Evolutionary conservation across 2,329 filamentous ascomycete genomes (phyloP).

Genomic region (Fragosphaeria purpurea): DNA sequence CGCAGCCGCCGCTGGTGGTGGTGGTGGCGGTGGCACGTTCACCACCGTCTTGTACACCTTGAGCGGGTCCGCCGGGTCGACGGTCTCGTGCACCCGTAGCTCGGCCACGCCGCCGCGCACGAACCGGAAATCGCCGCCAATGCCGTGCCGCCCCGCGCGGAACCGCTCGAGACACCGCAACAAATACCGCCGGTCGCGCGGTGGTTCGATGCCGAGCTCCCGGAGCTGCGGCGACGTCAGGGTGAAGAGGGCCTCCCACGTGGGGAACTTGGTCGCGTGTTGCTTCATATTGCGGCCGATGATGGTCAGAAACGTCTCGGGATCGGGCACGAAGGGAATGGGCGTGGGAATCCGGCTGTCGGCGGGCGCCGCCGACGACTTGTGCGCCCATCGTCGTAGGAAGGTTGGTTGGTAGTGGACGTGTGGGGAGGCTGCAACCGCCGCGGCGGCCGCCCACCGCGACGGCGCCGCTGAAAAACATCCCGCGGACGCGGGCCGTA

Average conservation of each 20-base stretch:
- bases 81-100: slow-evolving; percentile 36
- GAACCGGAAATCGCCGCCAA: slow-evolving; percentile 70
- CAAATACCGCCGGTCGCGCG: slow-evolving; percentile 73
- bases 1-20: neutral
- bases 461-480: slow-evolving; percentile 15
- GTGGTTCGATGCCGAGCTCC: slow-evolving; percentile 76
- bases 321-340: slow-evolving; percentile 78
- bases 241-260: slow-evolving; percentile 85
- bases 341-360: slow-evolving; percentile 45
- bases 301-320: slow-evolving; percentile 74
- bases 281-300: slow-evolving; percentile 81
- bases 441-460: neutral
- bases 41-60: slow-evolving; percentile 42
- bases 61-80: slow-evolving; percentile 21
- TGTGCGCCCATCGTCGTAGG: neutral
- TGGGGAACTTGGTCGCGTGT: slow-evolving; percentile 77
- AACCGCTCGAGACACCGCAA: slow-evolving; percentile 83
- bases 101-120: slow-evolving; percentile 50
- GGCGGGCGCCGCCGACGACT: neutral
- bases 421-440: neutral
- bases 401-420: neutral
- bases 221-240: slow-evolving; percentile 67
- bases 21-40: slow-evolving; percentile 34
- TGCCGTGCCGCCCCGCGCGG: slow-evolving; percentile 63
- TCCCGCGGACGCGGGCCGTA: slow-evolving; percentile 17